phyloP scores from a whole-genome alignment of 2,329 filamentous ascomycete species.

The Alternaria panax region DNA sequence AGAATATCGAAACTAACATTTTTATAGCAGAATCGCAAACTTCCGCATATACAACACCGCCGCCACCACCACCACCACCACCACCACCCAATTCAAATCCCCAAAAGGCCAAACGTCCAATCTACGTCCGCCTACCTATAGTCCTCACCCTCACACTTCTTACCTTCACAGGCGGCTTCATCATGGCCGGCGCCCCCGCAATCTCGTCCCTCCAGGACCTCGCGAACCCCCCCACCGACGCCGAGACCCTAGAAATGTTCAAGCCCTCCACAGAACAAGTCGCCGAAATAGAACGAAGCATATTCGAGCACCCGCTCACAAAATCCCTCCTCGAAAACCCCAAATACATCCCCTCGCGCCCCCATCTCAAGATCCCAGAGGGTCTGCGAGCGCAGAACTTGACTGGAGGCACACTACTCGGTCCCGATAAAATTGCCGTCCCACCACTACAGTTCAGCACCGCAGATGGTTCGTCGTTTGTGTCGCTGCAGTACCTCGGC shows the following conservation, averaged over 20 bases:
- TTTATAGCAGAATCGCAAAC: constrained; percentile 4
- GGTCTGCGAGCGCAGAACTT: constrained; percentile 75
- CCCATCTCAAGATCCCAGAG: constrained; percentile 84
- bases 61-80: constrained; percentile 1
- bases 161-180: constrained; percentile 62
- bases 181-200: constrained; percentile 64
- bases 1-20: background rate
- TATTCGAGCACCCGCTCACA: constrained; percentile 78
- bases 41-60: constrained; percentile 14
- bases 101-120: constrained; percentile 23
- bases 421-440: constrained; percentile 77
- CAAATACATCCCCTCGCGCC: constrained; percentile 76
- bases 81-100: constrained; percentile 1
- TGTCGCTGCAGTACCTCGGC: constrained; percentile 80
- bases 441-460: constrained; percentile 78
- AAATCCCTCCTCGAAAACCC: constrained; percentile 71
- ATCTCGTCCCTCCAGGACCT: constrained; percentile 59
- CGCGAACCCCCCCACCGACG: constrained; percentile 68
- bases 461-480: constrained; percentile 60
- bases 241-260: constrained; percentile 75
- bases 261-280: constrained; percentile 60
- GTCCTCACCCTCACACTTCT: constrained; percentile 57
- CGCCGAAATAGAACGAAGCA: constrained; percentile 72
- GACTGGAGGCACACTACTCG: constrained; percentile 80
- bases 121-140: constrained; percentile 51